Percentiles rank a stretch among this genome's conserved stretches.
These are phyloP conservation scores for Aspergillus sp. DNA, from an alignment of 2,329 filamentous ascomycete species.

Conservation along the genomic window DNA sequence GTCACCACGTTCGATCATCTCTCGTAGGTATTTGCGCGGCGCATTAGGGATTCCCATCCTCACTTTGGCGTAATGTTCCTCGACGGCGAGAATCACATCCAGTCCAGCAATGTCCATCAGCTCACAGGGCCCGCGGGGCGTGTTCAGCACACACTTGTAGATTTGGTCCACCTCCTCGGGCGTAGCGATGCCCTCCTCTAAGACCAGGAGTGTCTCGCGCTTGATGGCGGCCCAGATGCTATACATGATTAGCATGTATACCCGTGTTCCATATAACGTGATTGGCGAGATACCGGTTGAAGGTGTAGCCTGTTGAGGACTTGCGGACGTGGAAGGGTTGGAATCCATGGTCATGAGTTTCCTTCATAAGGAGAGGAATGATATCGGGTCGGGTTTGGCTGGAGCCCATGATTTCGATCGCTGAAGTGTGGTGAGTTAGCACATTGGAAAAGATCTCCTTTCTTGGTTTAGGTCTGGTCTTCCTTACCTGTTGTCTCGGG, in stretches of 20 bases:
- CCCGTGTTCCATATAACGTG: not conserved
- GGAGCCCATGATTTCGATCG: constrained; percentile 45
- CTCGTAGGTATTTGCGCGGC: constrained; percentile 2
- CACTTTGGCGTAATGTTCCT: constrained; percentile 38
- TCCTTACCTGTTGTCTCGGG: constrained; percentile 39
- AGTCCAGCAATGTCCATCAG: constrained; percentile 47
- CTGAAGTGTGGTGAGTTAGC: constrained; percentile 16
- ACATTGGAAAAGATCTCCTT: too few species aligned
- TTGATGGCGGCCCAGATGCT: constrained; percentile 49
- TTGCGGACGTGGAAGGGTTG: constrained; percentile 40
- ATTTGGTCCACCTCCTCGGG: constrained; percentile 43
- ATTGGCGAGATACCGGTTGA: constrained; percentile 34
- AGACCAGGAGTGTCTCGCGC: constrained; percentile 40
- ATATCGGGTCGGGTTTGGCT: constrained; percentile 33
- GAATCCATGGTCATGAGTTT: constrained; percentile 38
- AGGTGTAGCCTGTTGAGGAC: constrained; percentile 44
- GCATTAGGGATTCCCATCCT: constrained; percentile 3
- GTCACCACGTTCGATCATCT: constrained; percentile 4
- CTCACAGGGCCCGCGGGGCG: constrained; percentile 40
- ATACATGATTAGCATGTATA: not conserved
- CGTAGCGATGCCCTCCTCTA: constrained; percentile 38
- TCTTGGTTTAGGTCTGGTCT: too few species aligned
- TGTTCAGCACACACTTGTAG: constrained; percentile 41
- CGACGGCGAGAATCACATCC: constrained; percentile 45
- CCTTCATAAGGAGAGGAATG: constrained; percentile 32